phyloP scores from a whole-genome alignment of 192 early-diverging fungal species.

The Entrophospora sp. region DNA sequence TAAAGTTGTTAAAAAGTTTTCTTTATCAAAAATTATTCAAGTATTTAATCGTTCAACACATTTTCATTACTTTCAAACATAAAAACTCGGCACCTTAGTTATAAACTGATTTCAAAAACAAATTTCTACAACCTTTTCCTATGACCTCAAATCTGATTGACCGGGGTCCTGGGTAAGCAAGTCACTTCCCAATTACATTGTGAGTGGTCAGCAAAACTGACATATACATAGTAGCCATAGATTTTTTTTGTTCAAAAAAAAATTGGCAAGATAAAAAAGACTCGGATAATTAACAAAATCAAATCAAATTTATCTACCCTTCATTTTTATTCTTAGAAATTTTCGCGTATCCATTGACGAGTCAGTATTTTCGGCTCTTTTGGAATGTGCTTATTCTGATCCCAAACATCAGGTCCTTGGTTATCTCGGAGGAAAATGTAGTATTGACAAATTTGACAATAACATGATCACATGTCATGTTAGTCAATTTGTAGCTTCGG shows the following conservation, averaged over 20 bases:
- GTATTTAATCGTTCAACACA: too few relatives aligned
- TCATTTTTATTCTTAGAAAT: neutral
- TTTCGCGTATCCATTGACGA: slow-evolving; percentile 15
- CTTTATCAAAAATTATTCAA: too few relatives aligned
- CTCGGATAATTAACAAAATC: too few relatives aligned
- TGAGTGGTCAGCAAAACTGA: slow-evolving; percentile 4
- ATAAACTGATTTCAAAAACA: too few relatives aligned
- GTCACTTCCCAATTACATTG: slow-evolving; percentile 19
- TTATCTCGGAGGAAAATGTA: slow-evolving; percentile 12
- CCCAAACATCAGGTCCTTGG: slow-evolving; percentile 14
- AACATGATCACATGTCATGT: slow-evolving; percentile 4
- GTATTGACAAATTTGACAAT: neutral
- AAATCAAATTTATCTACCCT: neutral
- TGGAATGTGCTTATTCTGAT: slow-evolving; percentile 15
- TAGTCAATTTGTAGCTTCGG: slow-evolving; percentile 9
- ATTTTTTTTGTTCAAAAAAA: neutral
- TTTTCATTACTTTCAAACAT: too few relatives aligned
- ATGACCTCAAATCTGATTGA: too few relatives aligned
- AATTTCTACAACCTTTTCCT: too few relatives aligned
- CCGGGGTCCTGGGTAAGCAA: slow-evolving; percentile 24
- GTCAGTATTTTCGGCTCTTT: slow-evolving; percentile 10
- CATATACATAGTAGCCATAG: neutral
- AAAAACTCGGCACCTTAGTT: too few relatives aligned
- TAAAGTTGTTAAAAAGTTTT: too few relatives aligned
- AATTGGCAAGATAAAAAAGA: too few relatives aligned